Percentiles rank a stretch among this genome's conserved stretches.
Evolutionary conservation across 306 rosid genomes (phyloP).

Genomic region (Rosa persica): DNA sequence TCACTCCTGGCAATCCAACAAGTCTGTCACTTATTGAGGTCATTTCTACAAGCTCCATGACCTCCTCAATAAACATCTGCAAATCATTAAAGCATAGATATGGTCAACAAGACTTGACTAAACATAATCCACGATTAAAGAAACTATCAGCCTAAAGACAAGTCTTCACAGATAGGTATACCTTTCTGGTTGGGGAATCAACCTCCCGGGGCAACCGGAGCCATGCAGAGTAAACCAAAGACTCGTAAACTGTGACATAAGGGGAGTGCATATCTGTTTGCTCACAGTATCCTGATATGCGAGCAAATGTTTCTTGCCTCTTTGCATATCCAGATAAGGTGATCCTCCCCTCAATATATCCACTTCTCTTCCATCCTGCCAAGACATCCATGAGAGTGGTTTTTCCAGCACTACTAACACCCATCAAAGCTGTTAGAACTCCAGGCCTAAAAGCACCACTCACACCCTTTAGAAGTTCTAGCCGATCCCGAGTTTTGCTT

Average conservation of each 20-base stretch:
- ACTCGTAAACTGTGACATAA: conserved; percentile 73
- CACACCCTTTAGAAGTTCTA: conserved; percentile 81
- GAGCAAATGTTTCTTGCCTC: conserved; percentile 80
- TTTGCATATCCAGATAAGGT: conserved; percentile 66
- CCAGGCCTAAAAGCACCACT: conserved; percentile 89
- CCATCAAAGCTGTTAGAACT: conserved; percentile 89
- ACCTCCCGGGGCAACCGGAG: conserved; percentile 72
- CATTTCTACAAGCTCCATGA: conserved; percentile 72
- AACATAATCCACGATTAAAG: background rate
- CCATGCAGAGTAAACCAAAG: conserved; percentile 82
- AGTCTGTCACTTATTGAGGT: conserved; percentile 62
- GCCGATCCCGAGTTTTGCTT: conserved; percentile 54
- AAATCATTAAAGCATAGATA: conserved; percentile 17
- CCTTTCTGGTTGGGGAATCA: conserved; percentile 66
- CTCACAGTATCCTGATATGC: conserved; percentile 80
- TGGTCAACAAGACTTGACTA: background rate
- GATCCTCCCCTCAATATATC: conserved; percentile 68
- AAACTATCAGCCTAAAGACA: background rate
- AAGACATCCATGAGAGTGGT: conserved; percentile 85
- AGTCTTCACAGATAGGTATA: conserved; percentile 10
- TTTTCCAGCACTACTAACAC: conserved; percentile 92
- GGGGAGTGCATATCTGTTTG: conserved; percentile 89
- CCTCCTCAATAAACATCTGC: conserved; percentile 81
- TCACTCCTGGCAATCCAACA: conserved; percentile 75
- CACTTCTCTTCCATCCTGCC: conserved; percentile 85